These are phyloP conservation scores for Pyrus betulifolia DNA, from an alignment of 306 rosid species.

Conservation along the genomic window DNA sequence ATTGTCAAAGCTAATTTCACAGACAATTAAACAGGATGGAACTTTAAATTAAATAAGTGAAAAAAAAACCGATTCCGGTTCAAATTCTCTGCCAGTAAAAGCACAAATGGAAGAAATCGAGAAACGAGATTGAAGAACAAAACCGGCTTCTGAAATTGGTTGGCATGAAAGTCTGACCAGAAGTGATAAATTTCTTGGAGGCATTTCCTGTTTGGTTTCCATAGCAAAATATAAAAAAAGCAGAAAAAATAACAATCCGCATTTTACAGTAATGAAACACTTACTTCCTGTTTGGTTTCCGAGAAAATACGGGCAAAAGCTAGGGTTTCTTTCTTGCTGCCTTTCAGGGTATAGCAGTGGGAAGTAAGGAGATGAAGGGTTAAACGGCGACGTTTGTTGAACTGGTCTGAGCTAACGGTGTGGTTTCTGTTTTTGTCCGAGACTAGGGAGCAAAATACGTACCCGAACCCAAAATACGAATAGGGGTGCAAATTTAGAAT, in stretches of 20 bases:
- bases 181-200: constrained; percentile 5
- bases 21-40: neutral
- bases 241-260: neutral
- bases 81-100: neutral
- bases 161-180: constrained; percentile 23
- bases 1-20: neutral
- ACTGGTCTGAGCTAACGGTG: neutral
- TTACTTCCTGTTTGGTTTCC: neutral
- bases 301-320: neutral
- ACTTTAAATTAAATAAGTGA: neutral
- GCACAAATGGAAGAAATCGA: neutral
- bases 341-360: neutral
- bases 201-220: constrained; percentile 19
- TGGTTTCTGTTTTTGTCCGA: too few species aligned
- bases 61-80: neutral
- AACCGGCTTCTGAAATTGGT: constrained; percentile 38
- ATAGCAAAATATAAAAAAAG: neutral
- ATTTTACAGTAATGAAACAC: neutral
- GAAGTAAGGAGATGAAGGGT: neutral
- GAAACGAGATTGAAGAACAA: constrained; percentile 9
- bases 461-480: too few species aligned
- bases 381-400: neutral
- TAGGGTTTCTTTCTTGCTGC: neutral
- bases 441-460: too few species aligned
- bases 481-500: too few species aligned